phyloP scores from a whole-genome alignment of 352 stramenopile genomes.

The Pythium guiyangense region DNA sequence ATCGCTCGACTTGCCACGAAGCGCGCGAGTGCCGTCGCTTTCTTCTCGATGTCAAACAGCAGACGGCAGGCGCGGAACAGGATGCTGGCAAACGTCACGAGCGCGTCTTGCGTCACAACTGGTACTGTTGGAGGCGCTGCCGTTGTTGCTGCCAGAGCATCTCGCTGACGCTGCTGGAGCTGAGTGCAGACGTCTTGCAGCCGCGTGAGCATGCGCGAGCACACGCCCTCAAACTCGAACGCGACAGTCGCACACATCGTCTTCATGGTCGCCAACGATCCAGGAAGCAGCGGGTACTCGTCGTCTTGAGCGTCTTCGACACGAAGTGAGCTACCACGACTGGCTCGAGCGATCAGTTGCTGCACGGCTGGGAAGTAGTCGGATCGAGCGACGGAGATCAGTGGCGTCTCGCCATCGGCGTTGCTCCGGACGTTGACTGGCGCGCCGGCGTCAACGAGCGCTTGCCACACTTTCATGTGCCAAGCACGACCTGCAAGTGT shows the following conservation, averaged over 20 bases:
- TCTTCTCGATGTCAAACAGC: too few species aligned
- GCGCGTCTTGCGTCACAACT: neutral
- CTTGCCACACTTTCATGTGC: neutral
- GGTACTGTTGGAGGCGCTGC: neutral
- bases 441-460: neutral
- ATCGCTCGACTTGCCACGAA: too few species aligned
- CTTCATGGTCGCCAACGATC: neutral
- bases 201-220: neutral
- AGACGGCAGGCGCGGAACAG: too few species aligned
- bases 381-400: neutral
- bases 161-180: neutral
- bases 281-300: neutral
- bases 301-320: neutral
- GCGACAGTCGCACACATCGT: neutral
- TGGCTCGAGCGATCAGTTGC: neutral
- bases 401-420: neutral
- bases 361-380: neutral
- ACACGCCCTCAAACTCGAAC: neutral
- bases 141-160: neutral
- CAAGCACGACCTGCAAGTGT: conserved; percentile 1
- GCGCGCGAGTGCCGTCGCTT: too few species aligned
- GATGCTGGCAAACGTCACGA: conserved; percentile 1
- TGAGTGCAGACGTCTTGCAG: neutral
- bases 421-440: neutral
- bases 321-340: neutral